Conservation (phyloP, 345 rosid genomes). For the Pistacia vera region DNA sequence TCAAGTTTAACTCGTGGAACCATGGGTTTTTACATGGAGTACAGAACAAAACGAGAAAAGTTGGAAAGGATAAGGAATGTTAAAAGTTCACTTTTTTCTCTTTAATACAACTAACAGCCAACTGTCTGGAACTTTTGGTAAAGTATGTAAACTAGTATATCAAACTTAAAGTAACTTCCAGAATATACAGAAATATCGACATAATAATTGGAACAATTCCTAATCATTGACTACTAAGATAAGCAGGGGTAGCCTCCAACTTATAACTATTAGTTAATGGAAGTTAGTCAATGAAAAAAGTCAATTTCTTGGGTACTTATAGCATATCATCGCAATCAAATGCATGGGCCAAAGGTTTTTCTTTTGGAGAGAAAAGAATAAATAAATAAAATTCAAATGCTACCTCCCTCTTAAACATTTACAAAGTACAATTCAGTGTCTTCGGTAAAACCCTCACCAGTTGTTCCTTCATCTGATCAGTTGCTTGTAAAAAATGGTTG, state of each 20-base stretch:
- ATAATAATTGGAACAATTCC: neutral
- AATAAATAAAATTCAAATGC: neutral
- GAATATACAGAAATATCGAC: neutral
- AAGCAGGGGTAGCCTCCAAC: neutral
- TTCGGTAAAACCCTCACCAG: too few relatives aligned
- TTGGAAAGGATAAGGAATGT: neutral
- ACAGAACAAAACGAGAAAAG: neutral
- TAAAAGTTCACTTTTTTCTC: neutral
- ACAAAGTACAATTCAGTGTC: neutral
- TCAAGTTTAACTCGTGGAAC: slow-evolving; percentile 13
- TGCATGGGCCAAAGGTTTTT: neutral
- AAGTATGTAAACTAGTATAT: too few relatives aligned
- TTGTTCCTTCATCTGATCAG: neutral
- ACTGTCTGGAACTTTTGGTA: neutral
- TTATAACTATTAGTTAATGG: neutral
- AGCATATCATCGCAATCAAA: neutral
- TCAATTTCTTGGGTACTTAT: slow-evolving; percentile 5
- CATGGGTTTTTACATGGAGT: neutral
- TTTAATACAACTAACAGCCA: neutral
- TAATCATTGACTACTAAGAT: neutral
- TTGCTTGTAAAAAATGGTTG: neutral
- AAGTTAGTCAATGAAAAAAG: slow-evolving; percentile 14
- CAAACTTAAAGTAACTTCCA: neutral
- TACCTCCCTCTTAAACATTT: neutral
- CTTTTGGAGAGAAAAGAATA: neutral